Evolutionary conservation across 371 early-diverging fungal genomes (phyloP), one percentile per base, ranked within the genome.

Genomic region (Dichotomocladium elegans): DNA sequence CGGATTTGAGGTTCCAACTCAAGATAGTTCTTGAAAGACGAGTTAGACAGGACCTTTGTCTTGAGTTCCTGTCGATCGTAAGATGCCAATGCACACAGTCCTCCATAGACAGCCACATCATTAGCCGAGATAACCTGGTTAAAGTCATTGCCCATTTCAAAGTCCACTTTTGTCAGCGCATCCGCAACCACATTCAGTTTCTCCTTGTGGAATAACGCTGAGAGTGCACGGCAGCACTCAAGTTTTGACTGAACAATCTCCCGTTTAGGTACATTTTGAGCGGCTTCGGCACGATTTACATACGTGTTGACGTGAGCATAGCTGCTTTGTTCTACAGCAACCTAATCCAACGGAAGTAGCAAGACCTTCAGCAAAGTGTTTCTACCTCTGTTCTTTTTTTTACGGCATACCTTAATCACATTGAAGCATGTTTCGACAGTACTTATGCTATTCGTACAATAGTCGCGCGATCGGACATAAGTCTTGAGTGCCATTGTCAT

Each of bases 91-190:
- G 91, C 91, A 58, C 88, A 89, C 11, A 93, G 71, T 34, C 83
- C 87, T 47, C 90, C 90, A 63, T 91, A 91, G 3, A 88, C 72
- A 11, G 93, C 93, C 41, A 94, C 72, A 62, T 94, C 94, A 53
- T 89, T 88, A 9, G 90, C 72, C 0, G 92, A 81, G 25, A 92
- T 64, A 11, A 91, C 74, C 41, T 82, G 77, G 33, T 59, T 68
- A 33, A 77, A 70, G 3, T 46, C 43, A 17, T 57, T 45, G 8
- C 61, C 63, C 24, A 78, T 46, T 22, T 87, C 89, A 65, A 89
- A 83, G 21, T 74, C 58, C 3, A 87, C 78, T n/a, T 85, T 83
- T 22, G 85, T 62, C 46, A 93, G 80, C 9, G 67, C 64, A 26
- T 74, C 64, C 3, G 91, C 92, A 0, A 89, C 88, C 2, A 60